Conservation (phyloP, 345 rosid species). For the Angophora floribunda region DNA sequence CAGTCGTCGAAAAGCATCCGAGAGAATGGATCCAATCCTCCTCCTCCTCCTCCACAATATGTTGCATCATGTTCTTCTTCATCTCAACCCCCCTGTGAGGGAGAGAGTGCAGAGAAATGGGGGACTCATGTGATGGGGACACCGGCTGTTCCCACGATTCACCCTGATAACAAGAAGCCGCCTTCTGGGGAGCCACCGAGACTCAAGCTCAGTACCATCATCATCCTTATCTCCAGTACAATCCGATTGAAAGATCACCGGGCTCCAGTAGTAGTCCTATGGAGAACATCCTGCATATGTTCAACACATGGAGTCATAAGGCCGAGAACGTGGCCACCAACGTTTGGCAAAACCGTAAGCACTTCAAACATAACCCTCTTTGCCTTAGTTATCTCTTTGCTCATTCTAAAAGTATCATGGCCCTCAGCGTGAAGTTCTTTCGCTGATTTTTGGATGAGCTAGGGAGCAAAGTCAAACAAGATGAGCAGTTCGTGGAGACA, state of each 20-base stretch:
- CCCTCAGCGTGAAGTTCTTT: background rate
- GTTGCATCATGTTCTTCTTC: background rate
- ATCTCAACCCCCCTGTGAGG: background rate
- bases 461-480: background rate
- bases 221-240: slow-evolving; percentile 37
- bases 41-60: background rate
- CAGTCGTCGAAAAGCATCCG: background rate
- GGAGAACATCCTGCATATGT: slow-evolving; percentile 37
- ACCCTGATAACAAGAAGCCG: slow-evolving; percentile 56
- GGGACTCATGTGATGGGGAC: slow-evolving; percentile 50
- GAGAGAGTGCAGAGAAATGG: slow-evolving; percentile 23
- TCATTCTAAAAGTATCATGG: background rate
- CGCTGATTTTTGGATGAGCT: background rate
- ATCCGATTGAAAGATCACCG: slow-evolving; percentile 23
- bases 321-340: slow-evolving; percentile 44
- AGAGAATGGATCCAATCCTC: background rate
- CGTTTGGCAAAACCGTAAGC: slow-evolving; percentile 47
- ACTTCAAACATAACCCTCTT: background rate
- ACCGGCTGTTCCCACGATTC: slow-evolving; percentile 43
- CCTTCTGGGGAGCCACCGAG: slow-evolving; percentile 33
- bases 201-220: slow-evolving; percentile 14
- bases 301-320: slow-evolving; percentile 40
- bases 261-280: slow-evolving; percentile 18
- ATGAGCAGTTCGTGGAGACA: background rate
- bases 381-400: background rate